These are phyloP conservation scores for Funneliformis caledonium DNA, from an alignment of 371 early-diverging fungal species.

Conservation along the genomic window DNA sequence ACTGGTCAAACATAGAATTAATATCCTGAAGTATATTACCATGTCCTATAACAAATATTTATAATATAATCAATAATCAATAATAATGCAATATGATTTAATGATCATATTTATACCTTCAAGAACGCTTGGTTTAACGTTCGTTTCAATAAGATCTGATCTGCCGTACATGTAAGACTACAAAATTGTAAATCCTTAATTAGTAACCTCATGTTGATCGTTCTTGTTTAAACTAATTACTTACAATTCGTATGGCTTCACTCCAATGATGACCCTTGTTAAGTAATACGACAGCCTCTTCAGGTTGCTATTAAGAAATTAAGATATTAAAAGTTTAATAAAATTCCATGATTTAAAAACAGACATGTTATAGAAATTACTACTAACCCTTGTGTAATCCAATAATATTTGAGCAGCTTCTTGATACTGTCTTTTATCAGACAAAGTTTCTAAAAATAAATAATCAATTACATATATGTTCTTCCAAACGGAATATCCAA, in stretches of 20 bases:
- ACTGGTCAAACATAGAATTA: slow-evolving; percentile 71
- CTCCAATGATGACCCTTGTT: slow-evolving; percentile 72
- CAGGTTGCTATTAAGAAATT: slow-evolving; percentile 54
- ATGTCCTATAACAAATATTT: slow-evolving; percentile 44
- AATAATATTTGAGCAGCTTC: slow-evolving; percentile 68
- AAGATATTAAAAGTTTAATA: not conserved
- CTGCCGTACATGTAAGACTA: slow-evolving; percentile 62
- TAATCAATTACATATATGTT: not conserved
- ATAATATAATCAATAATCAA: too few species aligned
- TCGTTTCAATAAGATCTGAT: slow-evolving; percentile 74
- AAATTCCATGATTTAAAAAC: not conserved
- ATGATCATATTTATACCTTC: slow-evolving; percentile 52
- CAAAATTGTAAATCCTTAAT: slow-evolving; percentile 1
- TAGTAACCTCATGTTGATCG: too few species aligned
- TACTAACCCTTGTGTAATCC: slow-evolving; percentile 62
- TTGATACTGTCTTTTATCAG: slow-evolving; percentile 58
- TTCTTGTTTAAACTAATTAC: not conserved
- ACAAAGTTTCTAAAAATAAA: slow-evolving; percentile 52
- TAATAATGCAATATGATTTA: too few species aligned
- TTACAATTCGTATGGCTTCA: slow-evolving; percentile 70
- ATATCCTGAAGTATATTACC: slow-evolving; percentile 71
- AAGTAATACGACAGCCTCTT: slow-evolving; percentile 66
- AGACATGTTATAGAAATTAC: not conserved
- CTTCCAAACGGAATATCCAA: not conserved
- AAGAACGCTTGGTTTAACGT: slow-evolving; percentile 73